Base-by-base conservation (phyloP, 495 filamentous ascomycete species). In the Xanthoparmelia taractica region DNA sequence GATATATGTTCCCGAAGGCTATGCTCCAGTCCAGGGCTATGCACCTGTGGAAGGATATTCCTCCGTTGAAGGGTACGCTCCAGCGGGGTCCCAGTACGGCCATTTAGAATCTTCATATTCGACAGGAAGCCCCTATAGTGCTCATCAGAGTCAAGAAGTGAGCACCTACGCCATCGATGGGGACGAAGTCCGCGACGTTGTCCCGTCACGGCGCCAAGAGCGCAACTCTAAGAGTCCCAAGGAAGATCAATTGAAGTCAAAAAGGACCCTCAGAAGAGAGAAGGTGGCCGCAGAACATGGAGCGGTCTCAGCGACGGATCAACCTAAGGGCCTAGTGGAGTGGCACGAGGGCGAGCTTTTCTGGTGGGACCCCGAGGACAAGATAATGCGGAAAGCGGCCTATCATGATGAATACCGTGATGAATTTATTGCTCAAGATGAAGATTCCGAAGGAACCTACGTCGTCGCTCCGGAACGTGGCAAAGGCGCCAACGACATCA, bases 371-470 rank as follows among this genome's bases (percentile, higher is more conserved):
- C 10, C 12, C 20, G 40, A 37, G 17, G 25, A 37, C 1, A 40
- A 50, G 10, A 18, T 5, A 0, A 63, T 55, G 60, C 43, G 27
- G 17, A 40, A 31, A 34, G 62, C 57, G 8, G 58, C 57, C 20
- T 60, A 59, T 11, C 63, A 64, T n/a, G 38, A 61, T 27, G 12
- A 58, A 20, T 61, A 25, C 8, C 56, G 66, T 4, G 23, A 45
- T 7, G 34, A 57, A 10, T 41, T 67, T 33, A 65, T 67, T n/a
- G n/a, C n/a, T 18, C 12, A n/a, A 0, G 31, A 55, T 25, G 43
- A 65, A n/a, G 29, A 17, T 13, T 5, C 34, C 18, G 33, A 43
- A 10, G 55, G 29, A 5, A 36, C 12, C 45, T 67, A 67, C 34
- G 33, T 57, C 13, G 20, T 50, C 18, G 17, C 47, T 0, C 66